Evolutionary conservation across 2,329 filamentous ascomycete genomes (phyloP).

Genomic region (Rasamsonia emersonii): DNA sequence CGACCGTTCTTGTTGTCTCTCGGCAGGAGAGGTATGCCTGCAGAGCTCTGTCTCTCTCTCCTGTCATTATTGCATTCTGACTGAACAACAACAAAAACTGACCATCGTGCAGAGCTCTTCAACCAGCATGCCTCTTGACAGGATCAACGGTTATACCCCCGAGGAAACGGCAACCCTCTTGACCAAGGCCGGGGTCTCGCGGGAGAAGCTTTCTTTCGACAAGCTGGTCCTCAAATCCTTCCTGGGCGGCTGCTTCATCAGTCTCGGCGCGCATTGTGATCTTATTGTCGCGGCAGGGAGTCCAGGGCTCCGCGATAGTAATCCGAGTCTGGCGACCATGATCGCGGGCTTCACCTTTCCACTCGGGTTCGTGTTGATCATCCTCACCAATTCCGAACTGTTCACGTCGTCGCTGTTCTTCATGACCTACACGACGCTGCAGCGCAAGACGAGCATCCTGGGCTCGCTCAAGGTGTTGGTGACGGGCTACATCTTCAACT

Average conservation of each 20-base stretch:
- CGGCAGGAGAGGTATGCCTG: no score
- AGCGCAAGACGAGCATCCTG: slow-evolving; percentile 2
- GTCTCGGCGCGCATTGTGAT: slow-evolving; percentile 2
- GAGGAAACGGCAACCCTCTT: slow-evolving; percentile 1
- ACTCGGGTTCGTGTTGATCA: slow-evolving; percentile 1
- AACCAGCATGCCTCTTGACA: neutral
- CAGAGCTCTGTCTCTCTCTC: no score
- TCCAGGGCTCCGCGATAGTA: slow-evolving; percentile 1
- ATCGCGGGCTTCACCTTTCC: slow-evolving; percentile 2
- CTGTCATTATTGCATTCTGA: no score
- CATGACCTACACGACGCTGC: slow-evolving; percentile 1
- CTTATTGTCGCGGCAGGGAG: slow-evolving; percentile 4
- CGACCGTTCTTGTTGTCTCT: no score
- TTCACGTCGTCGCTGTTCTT: slow-evolving; percentile 1
- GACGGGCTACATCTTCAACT: neutral
- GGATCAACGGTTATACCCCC: slow-evolving; percentile 1
- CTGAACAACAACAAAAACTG: no score
- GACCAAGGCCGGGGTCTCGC: slow-evolving; percentile 1
- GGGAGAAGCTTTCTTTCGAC: slow-evolving; percentile 2
- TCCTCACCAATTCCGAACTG: slow-evolving; percentile 1
- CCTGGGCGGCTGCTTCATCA: slow-evolving; percentile 5
- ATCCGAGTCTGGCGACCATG: slow-evolving; percentile 3
- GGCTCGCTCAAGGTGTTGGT: neutral
- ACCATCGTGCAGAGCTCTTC: no score
- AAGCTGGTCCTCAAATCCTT: slow-evolving; percentile 4